Evolutionary conservation across 345 rosid genomes (phyloP).

Genomic region (Mallotus nudiflorus): DNA sequence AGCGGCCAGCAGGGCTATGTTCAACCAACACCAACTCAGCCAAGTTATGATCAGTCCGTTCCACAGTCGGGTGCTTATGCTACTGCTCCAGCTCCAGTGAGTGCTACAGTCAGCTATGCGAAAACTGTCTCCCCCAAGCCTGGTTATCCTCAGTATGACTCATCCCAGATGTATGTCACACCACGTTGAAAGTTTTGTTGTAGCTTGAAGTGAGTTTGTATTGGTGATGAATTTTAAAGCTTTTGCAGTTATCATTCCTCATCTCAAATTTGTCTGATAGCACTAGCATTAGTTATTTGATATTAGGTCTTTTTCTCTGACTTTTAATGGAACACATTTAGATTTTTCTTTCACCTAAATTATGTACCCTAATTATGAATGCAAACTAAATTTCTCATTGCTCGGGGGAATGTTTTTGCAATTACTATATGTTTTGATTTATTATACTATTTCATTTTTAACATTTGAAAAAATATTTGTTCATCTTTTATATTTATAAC

Average conservation of each 20-base stretch:
- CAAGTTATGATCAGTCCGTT: constrained; percentile 69
- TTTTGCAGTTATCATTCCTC: neutral
- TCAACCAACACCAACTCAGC: constrained; percentile 58
- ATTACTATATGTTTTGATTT: too few relatives aligned
- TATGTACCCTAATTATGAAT: too few relatives aligned
- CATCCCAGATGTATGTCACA: constrained; percentile 51
- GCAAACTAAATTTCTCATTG: too few relatives aligned
- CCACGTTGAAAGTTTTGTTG: constrained; percentile 31
- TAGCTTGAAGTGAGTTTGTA: constrained; percentile 1
- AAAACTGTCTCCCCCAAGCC: constrained; percentile 51
- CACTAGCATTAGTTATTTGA: constrained; percentile 5
- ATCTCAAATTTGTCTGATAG: neutral
- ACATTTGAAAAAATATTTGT: too few relatives aligned
- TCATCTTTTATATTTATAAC: too few relatives aligned
- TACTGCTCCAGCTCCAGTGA: constrained; percentile 42
- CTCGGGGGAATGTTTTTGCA: too few relatives aligned
- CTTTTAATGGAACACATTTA: neutral
- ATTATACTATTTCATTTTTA: too few relatives aligned
- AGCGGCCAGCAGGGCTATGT: constrained; percentile 52
- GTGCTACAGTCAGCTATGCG: constrained; percentile 47
- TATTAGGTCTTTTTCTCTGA: neutral
- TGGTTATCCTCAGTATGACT: constrained; percentile 55
- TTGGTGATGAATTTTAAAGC: too few relatives aligned
- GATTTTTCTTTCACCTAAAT: too few relatives aligned
- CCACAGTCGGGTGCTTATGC: constrained; percentile 56